Conservation (phyloP, 371 early-diverging fungal genomes). For the Mortierella sp. region DNA sequence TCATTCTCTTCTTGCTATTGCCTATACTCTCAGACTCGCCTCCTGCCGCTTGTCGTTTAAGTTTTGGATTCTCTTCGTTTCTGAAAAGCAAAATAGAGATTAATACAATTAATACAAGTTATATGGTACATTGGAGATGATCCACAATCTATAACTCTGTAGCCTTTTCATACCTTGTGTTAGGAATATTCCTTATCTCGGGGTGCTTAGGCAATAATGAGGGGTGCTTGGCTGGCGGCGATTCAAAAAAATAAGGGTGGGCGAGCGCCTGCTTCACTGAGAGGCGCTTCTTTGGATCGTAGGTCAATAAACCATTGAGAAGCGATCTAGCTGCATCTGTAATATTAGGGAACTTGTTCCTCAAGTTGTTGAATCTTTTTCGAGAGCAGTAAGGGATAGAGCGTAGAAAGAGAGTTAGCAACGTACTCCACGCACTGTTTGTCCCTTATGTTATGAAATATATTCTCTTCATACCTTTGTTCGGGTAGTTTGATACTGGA, state of each 20-base stretch:
- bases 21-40: slow-evolving; percentile 38
- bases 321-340: slow-evolving; percentile 76
- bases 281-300: slow-evolving; percentile 83
- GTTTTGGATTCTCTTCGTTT: slow-evolving; percentile 41
- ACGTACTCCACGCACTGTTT: no score
- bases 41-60: slow-evolving; percentile 41
- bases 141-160: not conserved
- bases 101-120: not conserved
- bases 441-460: no score
- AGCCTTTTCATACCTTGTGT: slow-evolving; percentile 17
- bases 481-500: slow-evolving; percentile 66
- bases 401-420: not conserved
- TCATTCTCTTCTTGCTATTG: slow-evolving; percentile 31
- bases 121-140: not conserved
- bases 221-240: slow-evolving; percentile 73
- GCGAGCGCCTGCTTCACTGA: slow-evolving; percentile 78
- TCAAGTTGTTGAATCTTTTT: slow-evolving; percentile 67
- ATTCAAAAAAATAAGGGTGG: slow-evolving; percentile 84
- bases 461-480: slow-evolving; percentile 58
- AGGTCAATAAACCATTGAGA: slow-evolving; percentile 81
- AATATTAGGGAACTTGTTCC: slow-evolving; percentile 69
- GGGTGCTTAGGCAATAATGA: slow-evolving; percentile 76
- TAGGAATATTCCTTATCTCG: slow-evolving; percentile 67
- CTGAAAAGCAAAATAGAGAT: slow-evolving; percentile 1
- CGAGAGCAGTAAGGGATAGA: not conserved